phyloP scores from a whole-genome alignment of 2,329 filamentous ascomycete species.

The Gaeumannomyces sp. region DNA sequence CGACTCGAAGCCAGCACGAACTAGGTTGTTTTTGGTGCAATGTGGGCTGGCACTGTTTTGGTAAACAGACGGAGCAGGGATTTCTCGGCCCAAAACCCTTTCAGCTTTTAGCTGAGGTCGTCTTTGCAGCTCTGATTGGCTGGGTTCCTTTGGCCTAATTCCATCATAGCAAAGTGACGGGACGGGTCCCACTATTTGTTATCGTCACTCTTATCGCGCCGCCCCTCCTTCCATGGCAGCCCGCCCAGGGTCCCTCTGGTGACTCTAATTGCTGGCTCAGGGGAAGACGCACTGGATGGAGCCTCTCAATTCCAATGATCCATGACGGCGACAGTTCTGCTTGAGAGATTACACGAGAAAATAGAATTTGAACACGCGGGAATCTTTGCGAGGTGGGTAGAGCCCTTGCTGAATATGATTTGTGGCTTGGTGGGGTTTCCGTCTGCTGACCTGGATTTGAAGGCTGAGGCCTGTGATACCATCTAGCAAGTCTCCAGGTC shows the following conservation, averaged over 20 bases:
- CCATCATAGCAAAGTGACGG: no score
- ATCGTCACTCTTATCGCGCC: not conserved
- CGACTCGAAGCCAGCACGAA: not conserved
- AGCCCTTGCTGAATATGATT: not conserved
- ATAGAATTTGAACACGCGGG: not conserved
- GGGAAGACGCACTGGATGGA: no score
- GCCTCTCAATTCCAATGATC: no score
- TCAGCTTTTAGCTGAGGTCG: not conserved
- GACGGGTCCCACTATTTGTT: not conserved
- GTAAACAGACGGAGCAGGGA: not conserved
- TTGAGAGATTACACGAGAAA: not conserved
- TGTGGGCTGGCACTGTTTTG: not conserved
- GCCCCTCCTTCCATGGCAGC: not conserved
- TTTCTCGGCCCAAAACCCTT: not conserved
- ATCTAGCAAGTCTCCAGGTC: no score
- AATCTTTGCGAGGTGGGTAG: not conserved
- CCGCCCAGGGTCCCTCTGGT: not conserved
- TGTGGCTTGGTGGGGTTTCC: not conserved
- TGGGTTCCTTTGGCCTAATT: not conserved
- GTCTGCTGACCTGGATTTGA: no score
- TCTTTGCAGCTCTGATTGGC: not conserved
- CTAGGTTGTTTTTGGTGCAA: not conserved
- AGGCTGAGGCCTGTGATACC: no score
- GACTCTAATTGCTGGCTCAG: not conserved
- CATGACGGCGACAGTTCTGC: not conserved